Percentiles rank a stretch among this genome's conserved stretches.
Conservation (phyloP, 2,329 filamentous ascomycete genomes). For the Lithohypha guttulata region DNA sequence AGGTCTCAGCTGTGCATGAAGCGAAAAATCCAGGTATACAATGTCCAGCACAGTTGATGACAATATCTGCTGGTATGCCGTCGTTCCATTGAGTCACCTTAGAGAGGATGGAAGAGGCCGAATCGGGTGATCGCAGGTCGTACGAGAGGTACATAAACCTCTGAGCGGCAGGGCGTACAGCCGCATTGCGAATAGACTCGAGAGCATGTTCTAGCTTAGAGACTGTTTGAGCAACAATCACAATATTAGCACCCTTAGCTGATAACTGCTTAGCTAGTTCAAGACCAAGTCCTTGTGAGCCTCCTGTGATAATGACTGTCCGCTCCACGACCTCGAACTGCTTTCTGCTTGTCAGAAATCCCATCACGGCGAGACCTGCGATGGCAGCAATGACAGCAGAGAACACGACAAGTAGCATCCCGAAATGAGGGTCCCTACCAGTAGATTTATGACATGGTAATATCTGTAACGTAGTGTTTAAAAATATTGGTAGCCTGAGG, state of each 20-base stretch:
- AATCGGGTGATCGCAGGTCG: slow-evolving; percentile 62
- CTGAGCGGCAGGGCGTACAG: slow-evolving; percentile 55
- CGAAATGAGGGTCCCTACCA: not conserved
- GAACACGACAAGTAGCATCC: slow-evolving; percentile 20
- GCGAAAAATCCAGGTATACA: slow-evolving; percentile 66
- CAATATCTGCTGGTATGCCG: slow-evolving; percentile 62
- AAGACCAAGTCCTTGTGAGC: slow-evolving; percentile 84
- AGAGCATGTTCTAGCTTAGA: slow-evolving; percentile 64
- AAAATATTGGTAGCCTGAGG: too few relatives aligned
- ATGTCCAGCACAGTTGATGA: slow-evolving; percentile 81
- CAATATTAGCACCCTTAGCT: slow-evolving; percentile 71
- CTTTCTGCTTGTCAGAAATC: slow-evolving; percentile 44
- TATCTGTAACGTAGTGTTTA: too few relatives aligned
- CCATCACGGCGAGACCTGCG: slow-evolving; percentile 21
- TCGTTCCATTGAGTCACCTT: slow-evolving; percentile 73
- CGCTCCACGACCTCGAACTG: slow-evolving; percentile 74
- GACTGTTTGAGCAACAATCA: slow-evolving; percentile 70
- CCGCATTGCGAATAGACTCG: slow-evolving; percentile 47
- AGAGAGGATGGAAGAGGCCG: slow-evolving; percentile 57
- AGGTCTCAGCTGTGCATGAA: slow-evolving; percentile 55
- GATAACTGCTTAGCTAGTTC: slow-evolving; percentile 64
- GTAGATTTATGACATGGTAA: not conserved
- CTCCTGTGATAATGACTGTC: slow-evolving; percentile 84
- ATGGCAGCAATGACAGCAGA: slow-evolving; percentile 16
- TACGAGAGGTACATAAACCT: slow-evolving; percentile 75